Evolutionary conservation across 306 rosid genomes (phyloP), one percentile per base, ranked within the genome.

Genomic region (Dryas alaskensis): DNA sequence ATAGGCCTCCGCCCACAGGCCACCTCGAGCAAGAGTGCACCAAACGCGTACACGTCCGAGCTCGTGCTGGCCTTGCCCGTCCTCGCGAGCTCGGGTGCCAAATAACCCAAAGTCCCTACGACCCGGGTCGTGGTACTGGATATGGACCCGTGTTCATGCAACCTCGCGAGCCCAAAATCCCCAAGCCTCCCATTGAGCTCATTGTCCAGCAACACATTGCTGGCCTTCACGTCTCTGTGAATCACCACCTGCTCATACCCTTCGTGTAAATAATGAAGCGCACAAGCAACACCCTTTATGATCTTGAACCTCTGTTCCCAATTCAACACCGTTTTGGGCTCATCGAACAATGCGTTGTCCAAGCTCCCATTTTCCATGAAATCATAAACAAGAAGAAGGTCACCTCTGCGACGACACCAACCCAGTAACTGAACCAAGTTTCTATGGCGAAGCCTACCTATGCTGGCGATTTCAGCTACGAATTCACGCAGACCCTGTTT

Each of bases 281-380:
- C 98, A 0, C 94, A 92, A 59, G 98, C 94, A 3, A 92, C 93
- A 25, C 81, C 94, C 78, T 88, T 90, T 45, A 90, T 87, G 67
- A 92, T 87, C 78, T 80, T 73, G 60, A 92, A 88, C 73, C 98
- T 82, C 7, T 90, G 88, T 6, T 87, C 89, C 98, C 98, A 92
- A 72, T 59, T 85, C n/a, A 92, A 58, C 8, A 86, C 49, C 54
- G 8, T 13, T 60, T 84, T 70, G 7, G 92, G 76, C 43, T 86
- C 81, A 14, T 88, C 92, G 61, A 90, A 92, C 52, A 92, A 67
- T 77, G 72, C 80, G 72, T 75, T 81, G 43, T 92, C 98, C 51
- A 92, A 76, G 87, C 96, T 90, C 3, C 98, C 96, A 73, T 92
- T 90, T 13, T 91, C 82, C 98, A 92, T 89, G 67, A 60, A 92